Percentiles rank a stretch among this genome's conserved stretches.
phyloP scores from a whole-genome alignment of 192 early-diverging fungal species.

The Linnemannia exigua region DNA sequence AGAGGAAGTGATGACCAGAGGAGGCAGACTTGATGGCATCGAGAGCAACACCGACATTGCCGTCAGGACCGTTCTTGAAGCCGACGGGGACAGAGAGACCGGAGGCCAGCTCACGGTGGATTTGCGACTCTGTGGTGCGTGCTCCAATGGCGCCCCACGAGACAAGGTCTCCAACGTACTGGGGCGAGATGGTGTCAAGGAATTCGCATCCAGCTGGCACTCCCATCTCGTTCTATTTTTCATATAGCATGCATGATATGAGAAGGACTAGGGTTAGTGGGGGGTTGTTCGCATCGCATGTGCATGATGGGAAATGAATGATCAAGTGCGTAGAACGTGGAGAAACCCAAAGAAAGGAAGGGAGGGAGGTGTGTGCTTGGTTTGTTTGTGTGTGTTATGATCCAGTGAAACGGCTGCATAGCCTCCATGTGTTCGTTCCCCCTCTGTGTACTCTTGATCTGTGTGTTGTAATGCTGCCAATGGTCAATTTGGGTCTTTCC shows the following conservation, averaged over 20 bases:
- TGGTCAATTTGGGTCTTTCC: neutral
- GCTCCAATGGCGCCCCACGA: slow-evolving; percentile 88
- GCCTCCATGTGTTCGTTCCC: neutral
- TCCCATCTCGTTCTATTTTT: slow-evolving; percentile 74
- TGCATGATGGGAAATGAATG: neutral
- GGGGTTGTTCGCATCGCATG: too few relatives aligned
- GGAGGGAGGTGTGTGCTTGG: neutral
- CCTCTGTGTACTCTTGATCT: neutral
- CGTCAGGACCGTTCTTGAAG: slow-evolving; percentile 90
- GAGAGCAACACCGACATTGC: slow-evolving; percentile 85
- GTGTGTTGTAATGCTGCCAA: neutral
- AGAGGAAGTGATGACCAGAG: slow-evolving; percentile 81
- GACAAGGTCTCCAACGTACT: slow-evolving; percentile 84
- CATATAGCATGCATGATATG: neutral
- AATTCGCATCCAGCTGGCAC: slow-evolving; percentile 84
- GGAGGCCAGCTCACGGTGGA: slow-evolving; percentile 87
- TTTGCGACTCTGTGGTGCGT: slow-evolving; percentile 86
- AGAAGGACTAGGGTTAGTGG: neutral
- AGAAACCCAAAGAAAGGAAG: neutral
- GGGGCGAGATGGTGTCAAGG: slow-evolving; percentile 86
- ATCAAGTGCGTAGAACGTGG: neutral
- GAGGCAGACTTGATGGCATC: slow-evolving; percentile 94
- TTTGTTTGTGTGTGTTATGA: neutral
- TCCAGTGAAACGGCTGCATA: slow-evolving; percentile 2
- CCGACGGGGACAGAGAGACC: slow-evolving; percentile 85